Evolutionary conservation across 1,284 basidiomycete species (phyloP), one percentile per base, ranked within the genome.

Genomic region (Peniophora sp.): DNA sequence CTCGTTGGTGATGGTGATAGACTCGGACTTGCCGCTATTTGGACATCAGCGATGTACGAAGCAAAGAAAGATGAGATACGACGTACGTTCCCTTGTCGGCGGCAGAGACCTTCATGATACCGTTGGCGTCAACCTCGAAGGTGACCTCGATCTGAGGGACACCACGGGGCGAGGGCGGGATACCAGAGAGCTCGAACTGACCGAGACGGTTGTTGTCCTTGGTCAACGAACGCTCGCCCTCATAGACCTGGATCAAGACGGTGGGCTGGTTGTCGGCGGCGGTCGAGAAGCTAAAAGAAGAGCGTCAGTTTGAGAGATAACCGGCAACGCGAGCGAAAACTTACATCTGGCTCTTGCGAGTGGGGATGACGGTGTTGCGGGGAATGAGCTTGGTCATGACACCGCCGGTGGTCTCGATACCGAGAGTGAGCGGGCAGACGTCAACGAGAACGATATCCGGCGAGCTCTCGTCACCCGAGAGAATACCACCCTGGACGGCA

Each of bases 191-290:
- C 72, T 97, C 95, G 65, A 98, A 97, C 70, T 95, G 94, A 73
- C 95, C 95, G 57, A 99, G 87, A 51, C 89, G 80, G 78, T 97
- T 95, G 85, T 97, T 97, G 77, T 98, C 93, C 82, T 95, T 95
- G 63, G 94, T 97, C 67, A 96, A 73, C 45, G 92, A 85, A 68
- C 93, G 91, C 74, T 97, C 93, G 69, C 94, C 93, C 78, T 97
- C 92, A 65, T 78, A 97, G 54, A 97, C 92, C 65, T 89, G 86
- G 69, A 96, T 95, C 53, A 91, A 69, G 58, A 95, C 92, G 35
- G 87, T 91, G 43, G 88, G 89, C 72, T 95, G 93, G 78, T 96
- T 96, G 69, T 96, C 92, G 54, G 91, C 89, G 46, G 91, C 92
- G 48, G 92, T 99, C 19, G 93, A 97, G 85, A 98, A 98, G 74